These are phyloP conservation scores for Monosporozyma solicola DNA, from an alignment of 805 yeast species.

Conservation along the genomic window DNA sequence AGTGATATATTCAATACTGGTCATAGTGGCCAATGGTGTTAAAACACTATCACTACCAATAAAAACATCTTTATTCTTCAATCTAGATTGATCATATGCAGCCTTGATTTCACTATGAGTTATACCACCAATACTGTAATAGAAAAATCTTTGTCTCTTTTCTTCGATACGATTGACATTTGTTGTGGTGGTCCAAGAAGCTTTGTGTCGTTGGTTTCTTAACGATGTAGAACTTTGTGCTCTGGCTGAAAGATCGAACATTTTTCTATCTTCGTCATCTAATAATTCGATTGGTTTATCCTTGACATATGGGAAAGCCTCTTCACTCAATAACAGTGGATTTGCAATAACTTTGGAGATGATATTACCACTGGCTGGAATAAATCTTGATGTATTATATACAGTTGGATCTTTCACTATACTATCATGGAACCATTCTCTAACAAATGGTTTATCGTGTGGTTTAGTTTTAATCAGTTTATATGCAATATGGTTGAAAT, in stretches of 20 bases:
- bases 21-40: slow-evolving; percentile 39
- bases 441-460: slow-evolving; percentile 37
- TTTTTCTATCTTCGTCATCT: slow-evolving; percentile 30
- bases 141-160: slow-evolving; percentile 59
- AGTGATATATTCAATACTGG: slow-evolving; percentile 32
- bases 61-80: slow-evolving; percentile 61
- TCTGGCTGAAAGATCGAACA: slow-evolving; percentile 24
- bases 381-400: slow-evolving; percentile 61
- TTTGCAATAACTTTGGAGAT: slow-evolving; percentile 43
- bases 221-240: slow-evolving; percentile 41
- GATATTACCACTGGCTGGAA: slow-evolving; percentile 58
- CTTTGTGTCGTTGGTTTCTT: slow-evolving; percentile 63
- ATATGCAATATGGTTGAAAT: slow-evolving; percentile 52
- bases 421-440: slow-evolving; percentile 47
- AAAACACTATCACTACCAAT: slow-evolving; percentile 74
- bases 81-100: slow-evolving; percentile 56
- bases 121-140: slow-evolving; percentile 83
- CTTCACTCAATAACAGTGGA: slow-evolving; percentile 41
- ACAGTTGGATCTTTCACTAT: slow-evolving; percentile 29
- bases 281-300: slow-evolving; percentile 55
- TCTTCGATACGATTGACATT: slow-evolving; percentile 22
- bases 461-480: slow-evolving; percentile 39
- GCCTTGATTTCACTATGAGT: slow-evolving; percentile 76
- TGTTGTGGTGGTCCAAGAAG: slow-evolving; percentile 60
- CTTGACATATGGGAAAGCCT: slow-evolving; percentile 61